phyloP scores from a whole-genome alignment of 345 rosid species.

The Eucalyptus cladocalyx region DNA sequence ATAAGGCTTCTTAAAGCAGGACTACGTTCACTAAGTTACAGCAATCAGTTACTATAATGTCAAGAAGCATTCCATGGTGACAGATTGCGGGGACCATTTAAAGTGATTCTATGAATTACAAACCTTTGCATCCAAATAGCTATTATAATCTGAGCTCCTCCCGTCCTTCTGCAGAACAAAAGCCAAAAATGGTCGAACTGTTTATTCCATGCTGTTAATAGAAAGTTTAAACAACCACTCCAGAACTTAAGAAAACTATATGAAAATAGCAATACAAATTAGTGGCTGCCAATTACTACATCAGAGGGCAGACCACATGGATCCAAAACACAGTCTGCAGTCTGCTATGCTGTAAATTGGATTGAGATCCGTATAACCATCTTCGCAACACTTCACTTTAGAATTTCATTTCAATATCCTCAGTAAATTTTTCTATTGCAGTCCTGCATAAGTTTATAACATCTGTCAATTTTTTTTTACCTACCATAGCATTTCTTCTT shows the following conservation, averaged over 20 bases:
- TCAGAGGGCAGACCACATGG: not conserved
- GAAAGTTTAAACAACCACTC: not conserved
- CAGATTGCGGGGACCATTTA: not conserved
- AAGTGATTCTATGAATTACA: not conserved
- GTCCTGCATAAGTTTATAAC: not conserved
- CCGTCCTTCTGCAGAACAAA: constrained; percentile 77
- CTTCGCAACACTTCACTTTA: not conserved
- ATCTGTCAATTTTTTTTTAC: not conserved
- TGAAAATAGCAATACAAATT: not conserved
- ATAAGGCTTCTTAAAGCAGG: not conserved
- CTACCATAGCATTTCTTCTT: not conserved
- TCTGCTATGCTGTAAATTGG: not conserved
- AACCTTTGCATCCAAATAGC: constrained; percentile 91
- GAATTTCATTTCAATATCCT: not conserved
- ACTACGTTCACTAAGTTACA: not conserved
- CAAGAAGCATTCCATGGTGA: not conserved
- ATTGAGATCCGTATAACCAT: not conserved
- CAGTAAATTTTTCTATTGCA: not conserved
- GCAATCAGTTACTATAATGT: not conserved
- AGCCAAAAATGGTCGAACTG: not conserved
- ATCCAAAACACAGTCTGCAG: not conserved
- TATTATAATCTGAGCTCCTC: constrained; percentile 63
- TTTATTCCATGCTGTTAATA: not conserved
- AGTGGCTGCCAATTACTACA: not conserved
- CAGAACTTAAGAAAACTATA: not conserved